Evolutionary conservation across 129 eudicot genomes (phyloP).

Genomic region (Deinandra increscens): DNA sequence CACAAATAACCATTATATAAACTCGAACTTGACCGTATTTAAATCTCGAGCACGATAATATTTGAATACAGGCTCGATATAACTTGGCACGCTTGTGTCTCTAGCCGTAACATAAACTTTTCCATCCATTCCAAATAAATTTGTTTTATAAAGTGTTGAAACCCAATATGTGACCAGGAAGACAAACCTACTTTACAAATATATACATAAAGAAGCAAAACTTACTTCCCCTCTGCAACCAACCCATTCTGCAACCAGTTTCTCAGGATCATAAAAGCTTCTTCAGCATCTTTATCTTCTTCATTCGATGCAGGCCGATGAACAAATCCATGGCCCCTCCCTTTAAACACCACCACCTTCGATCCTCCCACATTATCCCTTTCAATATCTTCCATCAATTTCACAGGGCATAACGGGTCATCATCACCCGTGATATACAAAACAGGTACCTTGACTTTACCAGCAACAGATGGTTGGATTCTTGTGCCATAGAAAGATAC

Average conservation of each 20-base stretch:
- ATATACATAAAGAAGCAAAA: slow-evolving; percentile 7
- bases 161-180: neutral
- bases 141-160: slow-evolving; percentile 1
- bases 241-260: slow-evolving; percentile 72
- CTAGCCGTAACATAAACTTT: neutral
- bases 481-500: slow-evolving; percentile 82
- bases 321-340: slow-evolving; percentile 87
- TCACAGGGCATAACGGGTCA: slow-evolving; percentile 63
- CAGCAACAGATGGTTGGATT: slow-evolving; percentile 56
- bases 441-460: slow-evolving; percentile 54
- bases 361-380: slow-evolving; percentile 37
- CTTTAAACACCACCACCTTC: slow-evolving; percentile 56
- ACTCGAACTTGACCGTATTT: neutral
- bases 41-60: neutral
- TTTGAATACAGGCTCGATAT: neutral
- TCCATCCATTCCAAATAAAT: neutral
- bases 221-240: slow-evolving; percentile 39
- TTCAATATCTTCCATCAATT: slow-evolving; percentile 45
- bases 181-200: neutral
- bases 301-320: slow-evolving; percentile 71
- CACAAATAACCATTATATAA: neutral
- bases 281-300: slow-evolving; percentile 87
- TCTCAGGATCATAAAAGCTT: slow-evolving; percentile 71
- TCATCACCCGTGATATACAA: slow-evolving; percentile 64
- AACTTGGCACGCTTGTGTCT: neutral